Conservation (phyloP, 768 basidiomycete species). For the Mycena kentingensis region DNA sequence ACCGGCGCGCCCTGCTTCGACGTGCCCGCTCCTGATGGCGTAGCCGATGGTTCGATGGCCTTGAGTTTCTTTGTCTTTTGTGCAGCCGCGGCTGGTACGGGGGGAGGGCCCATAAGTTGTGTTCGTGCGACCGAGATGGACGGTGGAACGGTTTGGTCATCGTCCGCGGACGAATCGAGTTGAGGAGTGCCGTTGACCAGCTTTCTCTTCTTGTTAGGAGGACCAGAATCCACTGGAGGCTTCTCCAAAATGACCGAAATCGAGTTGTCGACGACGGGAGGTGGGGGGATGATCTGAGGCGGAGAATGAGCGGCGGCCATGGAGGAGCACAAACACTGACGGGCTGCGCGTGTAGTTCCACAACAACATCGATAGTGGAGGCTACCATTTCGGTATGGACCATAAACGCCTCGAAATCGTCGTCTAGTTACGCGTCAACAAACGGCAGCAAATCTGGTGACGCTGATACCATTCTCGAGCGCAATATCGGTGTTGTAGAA, state of each 20-base stretch:
- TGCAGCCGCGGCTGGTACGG: background rate
- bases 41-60: background rate
- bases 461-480: conserved; percentile 70
- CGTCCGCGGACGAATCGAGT: background rate
- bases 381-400: conserved; percentile 41
- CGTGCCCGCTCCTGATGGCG: background rate
- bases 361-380: conserved; percentile 38
- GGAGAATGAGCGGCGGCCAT: background rate
- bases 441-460: background rate
- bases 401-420: conserved; percentile 76
- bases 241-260: background rate
- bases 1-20: background rate
- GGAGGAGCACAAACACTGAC: conserved; percentile 9
- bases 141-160: too few relatives aligned
- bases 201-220: background rate
- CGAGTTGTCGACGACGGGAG: background rate
- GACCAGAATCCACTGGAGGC: background rate
- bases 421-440: conserved; percentile 47
- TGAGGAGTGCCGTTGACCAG: background rate
- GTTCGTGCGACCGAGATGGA: too few relatives aligned
- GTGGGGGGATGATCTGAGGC: background rate
- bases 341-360: conserved; percentile 26
- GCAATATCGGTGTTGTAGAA: conserved; percentile 60
- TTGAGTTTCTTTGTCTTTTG: background rate
- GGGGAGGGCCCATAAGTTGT: too few relatives aligned